Percentiles rank a stretch among this genome's conserved stretches.
These are phyloP conservation scores for Ascocoryne sarcoides DNA, from an alignment of 2,329 filamentous ascomycete genomes.

Conservation along the genomic window DNA sequence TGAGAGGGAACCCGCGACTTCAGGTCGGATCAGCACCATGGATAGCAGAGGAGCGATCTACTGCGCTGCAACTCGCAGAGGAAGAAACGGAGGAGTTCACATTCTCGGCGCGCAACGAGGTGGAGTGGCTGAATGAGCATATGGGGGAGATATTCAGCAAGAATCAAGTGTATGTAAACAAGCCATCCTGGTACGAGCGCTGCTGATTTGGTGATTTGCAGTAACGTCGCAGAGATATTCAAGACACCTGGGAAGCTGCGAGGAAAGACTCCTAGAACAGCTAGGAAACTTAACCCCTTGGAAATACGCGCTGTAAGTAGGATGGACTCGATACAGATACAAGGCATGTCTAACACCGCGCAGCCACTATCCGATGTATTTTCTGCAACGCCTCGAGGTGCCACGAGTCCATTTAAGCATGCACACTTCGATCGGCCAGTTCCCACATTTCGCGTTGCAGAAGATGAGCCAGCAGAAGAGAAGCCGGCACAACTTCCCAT, in stretches of 20 bases:
- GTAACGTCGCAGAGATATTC: constrained; percentile 90
- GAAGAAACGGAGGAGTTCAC: constrained; percentile 89
- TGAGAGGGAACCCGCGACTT: constrained; percentile 40
- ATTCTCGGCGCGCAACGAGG: constrained; percentile 83
- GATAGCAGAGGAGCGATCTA: constrained; percentile 76
- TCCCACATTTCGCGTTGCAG: constrained; percentile 50
- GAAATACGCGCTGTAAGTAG: constrained; percentile 56
- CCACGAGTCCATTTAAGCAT: constrained; percentile 34
- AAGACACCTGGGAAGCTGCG: constrained; percentile 82
- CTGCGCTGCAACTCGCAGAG: constrained; percentile 64
- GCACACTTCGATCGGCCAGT: constrained; percentile 22
- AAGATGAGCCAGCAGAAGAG: constrained; percentile 34
- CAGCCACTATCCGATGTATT: constrained; percentile 54
- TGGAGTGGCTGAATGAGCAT: constrained; percentile 98
- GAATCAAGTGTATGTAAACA: constrained; percentile 66
- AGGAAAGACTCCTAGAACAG: constrained; percentile 70
- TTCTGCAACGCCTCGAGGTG: constrained; percentile 45
- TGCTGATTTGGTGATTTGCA: constrained; percentile 9
- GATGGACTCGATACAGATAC: neutral
- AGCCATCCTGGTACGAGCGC: constrained; percentile 3
- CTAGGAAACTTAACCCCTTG: constrained; percentile 47
- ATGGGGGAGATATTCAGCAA: constrained; percentile 90
- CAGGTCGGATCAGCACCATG: constrained; percentile 76
- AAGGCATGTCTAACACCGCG: constrained; percentile 18
- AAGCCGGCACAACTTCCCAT: constrained; percentile 5